Evolutionary conservation across 139 green algal species (phyloP).

Genomic region (Ettlia oleoabundans): DNA sequence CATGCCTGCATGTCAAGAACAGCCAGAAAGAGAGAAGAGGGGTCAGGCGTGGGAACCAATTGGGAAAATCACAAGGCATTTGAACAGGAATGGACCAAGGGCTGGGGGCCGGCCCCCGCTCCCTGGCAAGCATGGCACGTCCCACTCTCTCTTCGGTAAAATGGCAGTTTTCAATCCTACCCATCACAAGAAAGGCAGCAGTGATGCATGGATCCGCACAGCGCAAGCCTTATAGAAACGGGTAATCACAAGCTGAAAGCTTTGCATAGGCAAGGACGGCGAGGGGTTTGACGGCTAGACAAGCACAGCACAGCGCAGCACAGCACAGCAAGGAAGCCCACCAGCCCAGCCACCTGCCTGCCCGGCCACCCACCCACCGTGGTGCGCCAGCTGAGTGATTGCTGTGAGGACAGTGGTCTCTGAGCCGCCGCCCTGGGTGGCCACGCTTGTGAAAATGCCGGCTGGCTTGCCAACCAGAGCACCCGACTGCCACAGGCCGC

Average conservation of each 20-base stretch:
- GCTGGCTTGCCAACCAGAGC: constrained; percentile 58
- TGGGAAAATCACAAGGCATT: too few species aligned
- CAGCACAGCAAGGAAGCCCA: not conserved
- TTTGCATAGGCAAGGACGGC: too few species aligned
- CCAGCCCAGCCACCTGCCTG: not conserved
- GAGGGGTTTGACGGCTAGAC: too few species aligned
- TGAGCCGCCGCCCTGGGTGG: constrained; percentile 59
- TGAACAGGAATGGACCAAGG: too few species aligned
- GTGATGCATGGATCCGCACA: not conserved
- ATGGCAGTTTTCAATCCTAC: not conserved
- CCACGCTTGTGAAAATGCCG: constrained; percentile 47
- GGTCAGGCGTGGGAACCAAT: too few species aligned
- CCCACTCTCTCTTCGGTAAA: too few species aligned
- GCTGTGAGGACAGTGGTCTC: constrained; percentile 53
- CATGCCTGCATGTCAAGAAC: constrained; percentile 18
- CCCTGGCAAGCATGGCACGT: too few species aligned
- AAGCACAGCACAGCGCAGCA: too few species aligned
- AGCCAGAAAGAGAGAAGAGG: not conserved
- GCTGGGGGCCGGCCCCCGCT: too few species aligned
- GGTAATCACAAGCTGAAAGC: too few species aligned
- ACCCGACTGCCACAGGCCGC: constrained; percentile 58
- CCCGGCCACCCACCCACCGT: too few species aligned
- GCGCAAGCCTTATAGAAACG: not conserved
- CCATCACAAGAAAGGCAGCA: not conserved
- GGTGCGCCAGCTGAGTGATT: constrained; percentile 63